Evolutionary conservation across 202 grass and related monocot genomes (phyloP), one percentile per base, ranked within the genome.

Genomic region (Hordeum pubiflorum): DNA sequence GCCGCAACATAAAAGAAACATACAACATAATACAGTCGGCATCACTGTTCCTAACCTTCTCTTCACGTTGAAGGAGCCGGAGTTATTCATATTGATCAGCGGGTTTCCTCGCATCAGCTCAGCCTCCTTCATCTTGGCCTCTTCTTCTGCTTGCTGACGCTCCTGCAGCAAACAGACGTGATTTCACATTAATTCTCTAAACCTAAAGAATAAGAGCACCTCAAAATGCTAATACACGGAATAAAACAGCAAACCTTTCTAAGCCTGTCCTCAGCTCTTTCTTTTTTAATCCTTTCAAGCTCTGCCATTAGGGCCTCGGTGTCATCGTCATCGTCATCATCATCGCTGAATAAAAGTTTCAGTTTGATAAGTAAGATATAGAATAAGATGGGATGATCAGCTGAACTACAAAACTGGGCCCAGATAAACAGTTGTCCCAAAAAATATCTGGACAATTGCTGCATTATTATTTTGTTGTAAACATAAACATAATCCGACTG

Each of bases 81-180:
- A 72, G 50, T 93, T 93, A 61, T 93, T 99, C 39, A 99, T 63
- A 82, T 93, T 93, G 74, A 99, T 99, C 79, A 96, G 74, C 1
- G 96, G 96, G 72, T 99, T 99, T 46, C 96, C 96, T 14, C 87
- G 77, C 90, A 99, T 93, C 46, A 99, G 83, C 58, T 99, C 92
- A 80, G 90, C 92, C 78, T 98, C 96, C 74, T 95, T 98, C 33
- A 52, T 83, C 78, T 99, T 93, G 12, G 93, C 91, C 50, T 91
- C 96, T 82, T 99, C 96, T 88, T 93, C 96, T 62, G 90, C 92
- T 78, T 91, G 41, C 66, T 87, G 89, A 4, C 34, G 87, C 18
- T 96, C 92, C 96, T 99, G 77, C 77, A 82, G 50, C n/a, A 22
- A 74, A 58, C 31, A 77, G 36, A 21, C 11, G 18, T 10, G 20